A percentile compares a stretch with the other conserved stretches of the same genome.
Conservation (phyloP, 2,329 filamentous ascomycete species). For the Zopfia rhizophila region DNA sequence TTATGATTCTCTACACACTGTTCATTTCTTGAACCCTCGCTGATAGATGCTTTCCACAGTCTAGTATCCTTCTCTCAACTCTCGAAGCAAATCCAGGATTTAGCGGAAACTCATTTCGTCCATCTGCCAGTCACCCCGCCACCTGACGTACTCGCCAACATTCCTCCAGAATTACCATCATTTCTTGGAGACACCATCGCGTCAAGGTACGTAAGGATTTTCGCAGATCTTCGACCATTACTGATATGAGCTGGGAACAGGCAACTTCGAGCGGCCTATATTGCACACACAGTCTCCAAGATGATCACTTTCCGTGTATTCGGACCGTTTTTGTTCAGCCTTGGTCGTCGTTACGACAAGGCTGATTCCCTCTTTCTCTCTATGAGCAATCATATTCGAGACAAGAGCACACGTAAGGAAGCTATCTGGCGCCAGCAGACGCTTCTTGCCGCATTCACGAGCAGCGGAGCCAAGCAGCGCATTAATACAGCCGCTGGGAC, state of each 20-base stretch:
- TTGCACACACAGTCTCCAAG: conserved; percentile 66
- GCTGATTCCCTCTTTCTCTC: conserved; percentile 66
- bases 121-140: conserved; percentile 63
- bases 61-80: conserved; percentile 64
- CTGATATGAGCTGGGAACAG: conserved; percentile 27
- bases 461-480: conserved; percentile 65
- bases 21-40: conserved; percentile 23
- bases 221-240: background rate
- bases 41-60: conserved; percentile 46
- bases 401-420: conserved; percentile 66
- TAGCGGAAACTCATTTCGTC: conserved; percentile 63
- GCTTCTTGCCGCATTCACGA: conserved; percentile 66
- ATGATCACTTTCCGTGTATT: conserved; percentile 67
- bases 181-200: conserved; percentile 64
- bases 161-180: conserved; percentile 63
- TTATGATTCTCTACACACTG: conserved; percentile 15
- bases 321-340: conserved; percentile 67
- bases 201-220: conserved; percentile 50
- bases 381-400: conserved; percentile 65
- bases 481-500: conserved; percentile 66
- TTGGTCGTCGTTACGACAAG: conserved; percentile 64
- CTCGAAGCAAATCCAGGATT: conserved; percentile 61
- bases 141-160: conserved; percentile 61
- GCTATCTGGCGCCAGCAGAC: conserved; percentile 69
- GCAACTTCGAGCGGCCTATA: conserved; percentile 64